Conservation (phyloP, 306 rosid species). For the Quillaja saponaria region DNA sequence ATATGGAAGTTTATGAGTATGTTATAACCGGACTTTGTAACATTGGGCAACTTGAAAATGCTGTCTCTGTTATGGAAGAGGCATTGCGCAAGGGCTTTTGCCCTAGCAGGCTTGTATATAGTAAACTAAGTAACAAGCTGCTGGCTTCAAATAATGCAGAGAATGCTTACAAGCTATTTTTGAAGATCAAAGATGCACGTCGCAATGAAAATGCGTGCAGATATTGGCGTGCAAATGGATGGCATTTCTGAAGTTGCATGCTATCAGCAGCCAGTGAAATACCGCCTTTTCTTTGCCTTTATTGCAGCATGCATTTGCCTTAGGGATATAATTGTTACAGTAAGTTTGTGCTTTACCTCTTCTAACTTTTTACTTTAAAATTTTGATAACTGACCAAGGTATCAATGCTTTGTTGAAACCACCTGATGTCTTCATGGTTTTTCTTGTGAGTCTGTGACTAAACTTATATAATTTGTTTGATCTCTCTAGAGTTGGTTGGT, state of each 20-base stretch:
- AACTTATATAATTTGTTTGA: no score
- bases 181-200: conserved; percentile 75
- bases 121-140: conserved; percentile 67
- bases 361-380: no score
- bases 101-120: conserved; percentile 71
- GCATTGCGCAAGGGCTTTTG: conserved; percentile 67
- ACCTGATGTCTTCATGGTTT: no score
- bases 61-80: conserved; percentile 92
- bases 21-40: conserved; percentile 74
- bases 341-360: no score
- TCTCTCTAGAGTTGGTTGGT: no score
- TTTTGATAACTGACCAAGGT: no score
- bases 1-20: conserved; percentile 72
- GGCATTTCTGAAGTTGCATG: conserved; percentile 91
- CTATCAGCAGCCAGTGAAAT: no score
- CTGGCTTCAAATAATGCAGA: conserved; percentile 60
- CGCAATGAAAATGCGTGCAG: conserved; percentile 52
- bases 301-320: no score
- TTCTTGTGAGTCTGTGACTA: no score
- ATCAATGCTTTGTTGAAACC: no score
- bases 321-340: no score
- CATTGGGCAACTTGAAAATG: conserved; percentile 81
- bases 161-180: conserved; percentile 65
- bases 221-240: conserved; percentile 79
- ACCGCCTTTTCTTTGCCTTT: no score